phyloP scores from a whole-genome alignment of 495 filamentous ascomycete genomes.

The Schizothecium vesticola region DNA sequence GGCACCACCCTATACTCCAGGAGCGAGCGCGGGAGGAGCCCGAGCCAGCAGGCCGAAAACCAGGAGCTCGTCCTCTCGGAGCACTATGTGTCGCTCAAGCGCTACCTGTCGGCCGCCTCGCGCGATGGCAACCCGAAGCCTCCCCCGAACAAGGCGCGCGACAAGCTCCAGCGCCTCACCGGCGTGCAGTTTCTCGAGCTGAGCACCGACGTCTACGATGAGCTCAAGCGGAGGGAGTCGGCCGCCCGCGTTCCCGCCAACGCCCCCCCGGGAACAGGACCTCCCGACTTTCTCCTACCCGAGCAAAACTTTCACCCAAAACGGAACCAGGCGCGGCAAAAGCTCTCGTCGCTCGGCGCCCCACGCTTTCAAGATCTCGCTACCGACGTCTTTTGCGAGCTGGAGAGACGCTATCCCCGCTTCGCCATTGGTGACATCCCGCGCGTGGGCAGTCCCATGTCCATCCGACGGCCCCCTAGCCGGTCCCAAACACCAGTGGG shows the following conservation, averaged over 20 bases:
- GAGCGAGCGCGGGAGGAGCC: slow-evolving; percentile 54
- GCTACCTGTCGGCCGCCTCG: slow-evolving; percentile 65
- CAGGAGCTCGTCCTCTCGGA: slow-evolving; percentile 55
- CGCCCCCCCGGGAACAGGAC: slow-evolving; percentile 45
- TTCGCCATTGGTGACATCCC: slow-evolving; percentile 64
- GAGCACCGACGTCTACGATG: slow-evolving; percentile 96
- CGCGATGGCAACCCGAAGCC: slow-evolving; percentile 69
- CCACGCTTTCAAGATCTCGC: slow-evolving; percentile 84
- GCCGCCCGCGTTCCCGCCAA: slow-evolving; percentile 47
- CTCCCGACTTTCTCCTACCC: slow-evolving; percentile 69
- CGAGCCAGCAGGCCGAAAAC: slow-evolving; percentile 43
- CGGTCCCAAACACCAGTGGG: slow-evolving; percentile 54
- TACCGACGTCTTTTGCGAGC: slow-evolving; percentile 90
- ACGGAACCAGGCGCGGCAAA: slow-evolving; percentile 91
- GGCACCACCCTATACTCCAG: slow-evolving; percentile 64
- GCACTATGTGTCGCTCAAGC: slow-evolving; percentile 76
- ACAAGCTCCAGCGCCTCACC: slow-evolving; percentile 86
- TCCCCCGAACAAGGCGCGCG: slow-evolving; percentile 78
- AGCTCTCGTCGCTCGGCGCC: slow-evolving; percentile 79
- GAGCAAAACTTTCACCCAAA: slow-evolving; percentile 91
- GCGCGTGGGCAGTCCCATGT: slow-evolving; percentile 64
- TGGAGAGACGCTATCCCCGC: slow-evolving; percentile 83
- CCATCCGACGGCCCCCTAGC: slow-evolving; percentile 49
- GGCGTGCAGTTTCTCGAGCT: slow-evolving; percentile 93
- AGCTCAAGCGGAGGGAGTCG: slow-evolving; percentile 78